Evolutionary conservation across 495 filamentous ascomycete genomes (phyloP).

Genomic region (Gamarada debralockiae): DNA sequence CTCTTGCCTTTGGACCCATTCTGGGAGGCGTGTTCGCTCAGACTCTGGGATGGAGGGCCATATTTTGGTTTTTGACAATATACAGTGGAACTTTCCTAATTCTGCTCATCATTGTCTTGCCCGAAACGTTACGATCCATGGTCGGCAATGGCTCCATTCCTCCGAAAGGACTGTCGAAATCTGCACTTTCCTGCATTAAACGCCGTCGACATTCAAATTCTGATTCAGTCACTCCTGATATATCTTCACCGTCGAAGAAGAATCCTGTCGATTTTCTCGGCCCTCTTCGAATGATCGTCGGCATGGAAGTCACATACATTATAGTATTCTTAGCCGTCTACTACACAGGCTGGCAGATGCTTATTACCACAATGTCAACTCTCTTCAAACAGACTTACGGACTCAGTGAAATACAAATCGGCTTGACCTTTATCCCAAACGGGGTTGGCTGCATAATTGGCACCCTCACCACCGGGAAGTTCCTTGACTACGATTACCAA

Average conservation of each 20-base stretch:
- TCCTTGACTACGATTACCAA: constrained; percentile 44
- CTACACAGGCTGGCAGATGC: constrained; percentile 56
- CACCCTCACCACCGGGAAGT: constrained; percentile 58
- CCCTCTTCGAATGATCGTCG: constrained; percentile 18
- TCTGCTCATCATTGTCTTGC: constrained; percentile 38
- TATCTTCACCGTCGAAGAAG: constrained; percentile 13
- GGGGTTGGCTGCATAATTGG: constrained; percentile 65
- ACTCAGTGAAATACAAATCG: constrained; percentile 59
- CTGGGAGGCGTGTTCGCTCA: constrained; percentile 50
- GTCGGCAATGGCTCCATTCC: constrained; percentile 46
- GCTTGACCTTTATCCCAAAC: constrained; percentile 55
- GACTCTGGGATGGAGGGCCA: constrained; percentile 49
- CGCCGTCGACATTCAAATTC: background rate
- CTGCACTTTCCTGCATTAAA: constrained; percentile 16
- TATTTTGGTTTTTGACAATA: constrained; percentile 56
- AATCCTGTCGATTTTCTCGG: constrained; percentile 16
- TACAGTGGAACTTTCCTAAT: constrained; percentile 41
- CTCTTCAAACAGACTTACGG: constrained; percentile 56
- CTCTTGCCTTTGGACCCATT: constrained; percentile 46
- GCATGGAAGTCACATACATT: constrained; percentile 30
- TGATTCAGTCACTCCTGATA: background rate
- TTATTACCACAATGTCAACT: constrained; percentile 48
- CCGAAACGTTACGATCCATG: constrained; percentile 50
- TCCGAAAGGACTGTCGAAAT: constrained; percentile 23
- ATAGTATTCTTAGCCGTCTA: constrained; percentile 47